Percentiles rank a stretch among this genome's conserved stretches.
phyloP scores from a whole-genome alignment of 495 filamentous ascomycete species.

The Alectoria sarmentosa region DNA sequence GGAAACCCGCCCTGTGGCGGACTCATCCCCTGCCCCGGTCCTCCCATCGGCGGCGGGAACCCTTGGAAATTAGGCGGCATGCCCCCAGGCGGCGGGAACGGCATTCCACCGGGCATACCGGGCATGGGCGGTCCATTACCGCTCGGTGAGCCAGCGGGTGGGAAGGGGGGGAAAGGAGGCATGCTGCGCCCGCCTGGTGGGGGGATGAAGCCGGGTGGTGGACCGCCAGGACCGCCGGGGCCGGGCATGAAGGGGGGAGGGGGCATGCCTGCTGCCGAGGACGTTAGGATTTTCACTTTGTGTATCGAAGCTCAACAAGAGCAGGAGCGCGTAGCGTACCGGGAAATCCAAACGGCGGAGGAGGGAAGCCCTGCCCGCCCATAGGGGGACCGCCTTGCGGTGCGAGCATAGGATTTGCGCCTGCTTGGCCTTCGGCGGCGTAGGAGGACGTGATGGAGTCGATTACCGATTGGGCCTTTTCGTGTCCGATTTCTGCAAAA shows the following conservation, averaged over 20 bases:
- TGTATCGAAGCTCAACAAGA: too few relatives aligned
- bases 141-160: slow-evolving; percentile 32
- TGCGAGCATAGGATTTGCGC: slow-evolving; percentile 73
- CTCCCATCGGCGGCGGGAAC: slow-evolving; percentile 32
- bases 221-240: slow-evolving; percentile 32
- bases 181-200: slow-evolving; percentile 55
- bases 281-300: too few relatives aligned
- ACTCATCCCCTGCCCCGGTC: slow-evolving; percentile 26
- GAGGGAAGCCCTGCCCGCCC: slow-evolving; percentile 32
- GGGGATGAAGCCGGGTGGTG: slow-evolving; percentile 36
- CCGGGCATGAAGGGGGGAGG: slow-evolving; percentile 49
- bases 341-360: slow-evolving; percentile 48
- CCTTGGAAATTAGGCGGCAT: slow-evolving; percentile 49
- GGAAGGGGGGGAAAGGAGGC: slow-evolving; percentile 58
- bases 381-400: slow-evolving; percentile 38
- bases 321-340: slow-evolving; percentile 33
- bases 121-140: slow-evolving; percentile 32
- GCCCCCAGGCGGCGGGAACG: slow-evolving; percentile 57
- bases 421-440: slow-evolving; percentile 82
- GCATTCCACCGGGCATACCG: slow-evolving; percentile 39
- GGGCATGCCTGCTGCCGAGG: slow-evolving; percentile 43
- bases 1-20: slow-evolving; percentile 28
- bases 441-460: slow-evolving; percentile 95
- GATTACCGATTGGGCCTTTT: slow-evolving; percentile 96
- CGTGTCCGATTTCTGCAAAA: slow-evolving; percentile 82